Evolutionary conservation across 208 protist genomes (phyloP), one percentile per base, ranked within the genome.

Genomic region (Acanthamoeba quina): DNA sequence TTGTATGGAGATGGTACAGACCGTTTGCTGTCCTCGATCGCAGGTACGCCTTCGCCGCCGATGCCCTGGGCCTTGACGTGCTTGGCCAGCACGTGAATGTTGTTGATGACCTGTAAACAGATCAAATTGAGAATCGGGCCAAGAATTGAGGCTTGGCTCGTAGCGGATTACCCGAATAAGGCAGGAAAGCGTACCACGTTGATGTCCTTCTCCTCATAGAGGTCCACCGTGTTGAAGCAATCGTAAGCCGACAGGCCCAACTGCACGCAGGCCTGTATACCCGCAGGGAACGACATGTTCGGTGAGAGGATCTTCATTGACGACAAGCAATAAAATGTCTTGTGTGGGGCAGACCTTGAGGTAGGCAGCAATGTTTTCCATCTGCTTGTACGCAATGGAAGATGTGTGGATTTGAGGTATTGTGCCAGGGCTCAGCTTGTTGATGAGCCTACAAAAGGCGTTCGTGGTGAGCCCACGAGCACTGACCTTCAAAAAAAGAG

Each of bases 331-430:
- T 0, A 11, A 5, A 76, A 19, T 13, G 52, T 6, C 15, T 56
- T 19, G 52, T 17, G 13, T 56, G 52, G 52, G 52, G 52, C 52
- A 21, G 11, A 85, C 94, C 24, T 86, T 90, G 10, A 95, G 78
- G 60, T 96, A 96, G 66, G 92, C 78, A 17, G 37, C 58, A 44
- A 96, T 96, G 37, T 96, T 96, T 34, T 96, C 95, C 92, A 96
- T 96, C 56, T 96, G 93, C 74, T 96, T 94, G 91, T 95, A 96
- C 6, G 54, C 3, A 34, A 96, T 95, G 15, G 85, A 83, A 26
- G 41, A 68, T 26, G 64, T 56, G 92, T 90, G 85, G 29, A 96
- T 93, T 3, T 82, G 70, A 10, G 92, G 91, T 29, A 94, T 94
- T 0, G 66, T 54, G 24, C 58, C 58, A 9, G 54, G 78, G 9